phyloP scores from a whole-genome alignment of 257 asterid species.

The Solanum ossicruentum region DNA sequence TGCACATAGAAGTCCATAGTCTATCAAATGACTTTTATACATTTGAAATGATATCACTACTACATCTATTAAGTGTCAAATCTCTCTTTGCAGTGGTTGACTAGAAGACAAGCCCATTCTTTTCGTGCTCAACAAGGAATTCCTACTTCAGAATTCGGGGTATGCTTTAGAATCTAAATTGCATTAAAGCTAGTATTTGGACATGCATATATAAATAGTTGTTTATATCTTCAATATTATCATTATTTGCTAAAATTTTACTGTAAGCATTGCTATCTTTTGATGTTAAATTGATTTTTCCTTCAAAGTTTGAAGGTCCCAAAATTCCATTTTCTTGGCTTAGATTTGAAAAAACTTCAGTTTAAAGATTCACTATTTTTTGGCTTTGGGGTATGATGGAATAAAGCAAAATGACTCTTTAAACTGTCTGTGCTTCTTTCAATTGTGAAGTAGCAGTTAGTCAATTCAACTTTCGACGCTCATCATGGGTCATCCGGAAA shows the following conservation, averaged over 20 bases:
- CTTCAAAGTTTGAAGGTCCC: background rate
- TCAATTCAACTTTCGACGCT: too few relatives aligned
- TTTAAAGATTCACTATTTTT: too few relatives aligned
- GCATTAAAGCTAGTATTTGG: background rate
- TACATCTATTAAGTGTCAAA: background rate
- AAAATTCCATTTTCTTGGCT: background rate
- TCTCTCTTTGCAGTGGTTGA: conserved; percentile 54
- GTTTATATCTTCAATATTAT: background rate
- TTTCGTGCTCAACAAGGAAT: conserved; percentile 93
- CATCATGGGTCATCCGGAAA: too few relatives aligned
- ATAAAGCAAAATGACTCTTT: too few relatives aligned
- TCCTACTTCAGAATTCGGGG: conserved; percentile 93
- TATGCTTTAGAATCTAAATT: conserved; percentile 23
- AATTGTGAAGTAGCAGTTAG: too few relatives aligned
- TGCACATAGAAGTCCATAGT: background rate
- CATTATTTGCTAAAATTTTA: background rate
- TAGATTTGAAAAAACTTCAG: background rate
- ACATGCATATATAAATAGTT: background rate
- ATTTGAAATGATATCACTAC: background rate
- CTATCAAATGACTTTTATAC: background rate
- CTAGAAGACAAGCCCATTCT: conserved; percentile 80
- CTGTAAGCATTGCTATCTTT: background rate
- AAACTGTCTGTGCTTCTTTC: too few relatives aligned
- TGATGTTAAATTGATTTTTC: background rate
- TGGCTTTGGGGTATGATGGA: too few relatives aligned